Percentiles rank a stretch among this genome's conserved stretches.
Conservation (phyloP, 176 grass and related monocot genomes). For the Aegilops sharonensis region DNA sequence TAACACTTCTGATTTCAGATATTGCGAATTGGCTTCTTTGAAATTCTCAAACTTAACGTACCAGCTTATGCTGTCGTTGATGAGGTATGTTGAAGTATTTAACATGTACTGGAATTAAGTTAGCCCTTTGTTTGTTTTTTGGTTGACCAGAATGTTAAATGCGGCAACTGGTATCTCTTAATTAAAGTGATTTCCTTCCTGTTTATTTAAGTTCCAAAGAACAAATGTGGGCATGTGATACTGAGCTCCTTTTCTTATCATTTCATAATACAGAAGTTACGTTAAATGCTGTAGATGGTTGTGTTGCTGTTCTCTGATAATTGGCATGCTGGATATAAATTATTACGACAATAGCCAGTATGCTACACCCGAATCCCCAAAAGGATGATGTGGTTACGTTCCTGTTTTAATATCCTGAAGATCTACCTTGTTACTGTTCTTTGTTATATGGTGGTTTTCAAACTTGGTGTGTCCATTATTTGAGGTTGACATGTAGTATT, state of each 20-base stretch:
- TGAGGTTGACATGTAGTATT: constrained; percentile 11
- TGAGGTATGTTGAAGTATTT: constrained; percentile 57
- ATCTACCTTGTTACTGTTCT: not conserved
- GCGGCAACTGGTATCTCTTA: not conserved
- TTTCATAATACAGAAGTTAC: constrained; percentile 18
- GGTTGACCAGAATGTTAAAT: constrained; percentile 1
- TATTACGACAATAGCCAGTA: not conserved
- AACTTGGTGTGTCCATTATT: not conserved
- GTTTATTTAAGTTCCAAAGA: not conserved
- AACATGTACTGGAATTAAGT: not conserved
- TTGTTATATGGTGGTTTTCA: not conserved
- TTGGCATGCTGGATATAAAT: not conserved
- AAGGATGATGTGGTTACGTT: not conserved
- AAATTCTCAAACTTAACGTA: constrained; percentile 86
- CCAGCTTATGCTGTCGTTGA: constrained; percentile 88
- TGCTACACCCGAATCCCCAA: not conserved
- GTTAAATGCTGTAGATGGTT: constrained; percentile 4
- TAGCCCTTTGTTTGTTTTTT: constrained; percentile 19
- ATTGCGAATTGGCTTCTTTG: constrained; percentile 79
- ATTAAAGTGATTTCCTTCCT: not conserved
- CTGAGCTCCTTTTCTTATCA: not conserved
- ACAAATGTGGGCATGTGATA: not conserved
- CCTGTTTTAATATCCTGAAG: constrained; percentile 10
- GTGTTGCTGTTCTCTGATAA: not conserved
- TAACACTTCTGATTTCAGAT: constrained; percentile 59